A percentile compares a stretch with the other conserved stretches of the same genome.
These are phyloP conservation scores for Coniochaeta sp. DNA, from an alignment of 2,329 filamentous ascomycete genomes.

Conservation along the genomic window DNA sequence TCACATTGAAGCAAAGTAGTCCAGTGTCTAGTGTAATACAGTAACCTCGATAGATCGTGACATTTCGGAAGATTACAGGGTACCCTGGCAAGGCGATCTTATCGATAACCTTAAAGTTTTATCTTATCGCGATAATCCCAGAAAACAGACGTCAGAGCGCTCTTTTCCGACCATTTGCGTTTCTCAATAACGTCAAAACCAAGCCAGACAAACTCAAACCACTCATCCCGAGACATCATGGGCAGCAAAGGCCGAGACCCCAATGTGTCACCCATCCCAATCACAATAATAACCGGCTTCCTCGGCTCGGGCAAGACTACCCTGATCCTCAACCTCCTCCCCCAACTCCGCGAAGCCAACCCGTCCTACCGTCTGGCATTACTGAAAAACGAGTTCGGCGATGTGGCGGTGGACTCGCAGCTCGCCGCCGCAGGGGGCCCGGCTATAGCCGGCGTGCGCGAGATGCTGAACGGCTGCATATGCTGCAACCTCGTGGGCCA, in stretches of 20 bases:
- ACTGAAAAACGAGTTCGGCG: slow-evolving; percentile 97
- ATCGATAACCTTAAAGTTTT: neutral
- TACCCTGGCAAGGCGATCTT: neutral
- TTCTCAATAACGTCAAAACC: neutral
- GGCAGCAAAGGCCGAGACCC: neutral
- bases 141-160: neutral
- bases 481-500: slow-evolving; percentile 98
- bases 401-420: slow-evolving; percentile 87
- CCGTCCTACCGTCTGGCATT: slow-evolving; percentile 79
- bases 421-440: slow-evolving; percentile 61
- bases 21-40: too few species aligned
- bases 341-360: slow-evolving; percentile 71
- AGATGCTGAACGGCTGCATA: slow-evolving; percentile 94
- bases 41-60: too few species aligned
- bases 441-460: slow-evolving; percentile 81
- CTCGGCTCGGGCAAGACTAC: slow-evolving; percentile 95
- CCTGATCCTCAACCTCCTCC: slow-evolving; percentile 85
- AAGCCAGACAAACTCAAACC: slow-evolving; percentile 1
- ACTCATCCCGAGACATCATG: slow-evolving; percentile 2
- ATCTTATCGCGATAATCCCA: neutral
- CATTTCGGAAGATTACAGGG: too few species aligned
- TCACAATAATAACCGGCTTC: slow-evolving; percentile 95
- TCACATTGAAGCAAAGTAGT: neutral
- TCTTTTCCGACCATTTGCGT: neutral
- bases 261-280: slow-evolving; percentile 66